phyloP scores from a whole-genome alignment of 2,329 filamentous ascomycete genomes.

The Capronia americana region DNA sequence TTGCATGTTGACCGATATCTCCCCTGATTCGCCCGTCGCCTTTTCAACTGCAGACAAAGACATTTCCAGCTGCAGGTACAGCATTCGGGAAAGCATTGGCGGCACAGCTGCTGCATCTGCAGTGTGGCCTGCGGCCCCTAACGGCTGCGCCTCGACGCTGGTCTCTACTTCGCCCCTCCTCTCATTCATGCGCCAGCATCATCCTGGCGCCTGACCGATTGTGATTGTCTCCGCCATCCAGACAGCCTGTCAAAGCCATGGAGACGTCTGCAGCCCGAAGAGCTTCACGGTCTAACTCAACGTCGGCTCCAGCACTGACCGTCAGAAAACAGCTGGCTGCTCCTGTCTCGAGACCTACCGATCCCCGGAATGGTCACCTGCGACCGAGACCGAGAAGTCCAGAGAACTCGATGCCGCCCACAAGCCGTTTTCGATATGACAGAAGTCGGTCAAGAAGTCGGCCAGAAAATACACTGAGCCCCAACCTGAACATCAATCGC shows the following conservation, averaged over 20 bases:
- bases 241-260: slow-evolving; percentile 25
- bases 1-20: slow-evolving; percentile 24
- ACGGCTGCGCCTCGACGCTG: slow-evolving; percentile 14
- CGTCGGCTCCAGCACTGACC: slow-evolving; percentile 52
- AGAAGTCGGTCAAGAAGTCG: slow-evolving; percentile 33
- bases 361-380: slow-evolving; percentile 41
- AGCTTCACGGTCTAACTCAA: slow-evolving; percentile 52
- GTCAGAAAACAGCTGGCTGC: slow-evolving; percentile 48
- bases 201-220: slow-evolving; percentile 18
- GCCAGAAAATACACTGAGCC: slow-evolving; percentile 27
- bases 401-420: slow-evolving; percentile 26
- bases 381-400: slow-evolving; percentile 39
- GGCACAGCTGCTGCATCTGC: slow-evolving; percentile 30
- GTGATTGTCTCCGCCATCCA: slow-evolving; percentile 1
- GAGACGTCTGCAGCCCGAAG: slow-evolving; percentile 26
- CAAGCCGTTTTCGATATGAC: slow-evolving; percentile 21
- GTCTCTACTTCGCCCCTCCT: slow-evolving; percentile 8
- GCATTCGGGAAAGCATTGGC: slow-evolving; percentile 15
- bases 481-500: slow-evolving; percentile 56
- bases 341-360: slow-evolving; percentile 44
- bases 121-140: slow-evolving; percentile 29
- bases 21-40: slow-evolving; percentile 29
- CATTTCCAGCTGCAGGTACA: slow-evolving; percentile 32
- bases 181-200: slow-evolving; percentile 23
- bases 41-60: slow-evolving; percentile 21